Base-by-base conservation (phyloP, 768 basidiomycete genomes). In the Amanita exitialis region DNA sequence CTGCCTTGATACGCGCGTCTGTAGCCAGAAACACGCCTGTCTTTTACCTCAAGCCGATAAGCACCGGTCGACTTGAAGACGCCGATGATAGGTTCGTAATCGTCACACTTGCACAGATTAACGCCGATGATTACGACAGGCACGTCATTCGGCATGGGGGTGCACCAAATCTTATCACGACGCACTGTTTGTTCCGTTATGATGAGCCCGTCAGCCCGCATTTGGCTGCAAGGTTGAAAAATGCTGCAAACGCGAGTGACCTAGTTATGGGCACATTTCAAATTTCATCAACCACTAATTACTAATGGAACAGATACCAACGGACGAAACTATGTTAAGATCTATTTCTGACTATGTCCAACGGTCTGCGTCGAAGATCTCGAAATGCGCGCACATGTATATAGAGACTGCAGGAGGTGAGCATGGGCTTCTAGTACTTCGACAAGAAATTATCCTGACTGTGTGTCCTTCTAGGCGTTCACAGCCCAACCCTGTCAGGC, bases 331-430 rank as follows among this genome's bases (percentile, higher is more conserved):
- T 0, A 76, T 93, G 37, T 70, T 87, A 25, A 74, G 75, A 44
- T 72, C 85, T 2, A 70, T 95, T 23, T 74, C 82, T 2, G 66
- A 68, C 34, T 76, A 86, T 57, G 78, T 90, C n/a, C 71, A 73
- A 30, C 54, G 65, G 21, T 78, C 78, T 59, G 82, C 83, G 1
- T 56, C 61, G 3, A 55, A 53, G 1, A 45, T 58, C 18, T 56
- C 51, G 2, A 58, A 58, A 8, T 59, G 57, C 10, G 71, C 75
- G 2, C 78, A 85, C 58, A 76, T 93, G 73, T 97, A 86, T 59
- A 69, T 97, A 42, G 95, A 98, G 66, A 94, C 95, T 7, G 95
- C 94, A 12, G 95, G 95, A 79, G 95, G 94, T 91, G 65, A 73
- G 80, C 18, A 15, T 58, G n/a, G 57, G 58, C 8, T 15, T 28